Evolutionary conservation across 495 filamentous ascomycete species (phyloP).

Genomic region (Beverwykella pulmonaria): DNA sequence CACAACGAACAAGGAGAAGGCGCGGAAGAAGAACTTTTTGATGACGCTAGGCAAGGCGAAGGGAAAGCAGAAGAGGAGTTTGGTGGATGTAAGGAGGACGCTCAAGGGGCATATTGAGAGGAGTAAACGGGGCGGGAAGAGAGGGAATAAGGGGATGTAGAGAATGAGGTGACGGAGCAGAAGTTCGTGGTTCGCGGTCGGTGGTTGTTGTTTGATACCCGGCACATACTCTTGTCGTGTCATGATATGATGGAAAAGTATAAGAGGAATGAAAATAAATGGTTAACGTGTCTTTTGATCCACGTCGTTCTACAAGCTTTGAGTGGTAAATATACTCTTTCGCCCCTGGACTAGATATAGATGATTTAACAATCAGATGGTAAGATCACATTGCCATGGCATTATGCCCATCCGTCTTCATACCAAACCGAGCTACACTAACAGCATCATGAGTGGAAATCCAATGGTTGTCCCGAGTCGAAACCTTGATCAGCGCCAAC

Average conservation of each 20-base stretch:
- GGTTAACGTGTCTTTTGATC: no score
- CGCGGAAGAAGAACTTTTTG: slow-evolving; percentile 92
- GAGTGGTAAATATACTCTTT: no score
- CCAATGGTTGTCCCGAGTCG: no score
- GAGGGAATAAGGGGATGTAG: slow-evolving; percentile 59
- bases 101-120: slow-evolving; percentile 81
- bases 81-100: slow-evolving; percentile 76
- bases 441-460: no score
- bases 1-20: slow-evolving; percentile 97
- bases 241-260: not conserved
- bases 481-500: no score
- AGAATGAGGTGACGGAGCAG: not conserved
- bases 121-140: slow-evolving; percentile 79
- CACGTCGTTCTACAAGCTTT: no score
- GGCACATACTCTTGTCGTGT: not conserved
- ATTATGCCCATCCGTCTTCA: no score
- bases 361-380: no score
- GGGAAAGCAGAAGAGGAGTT: slow-evolving; percentile 87
- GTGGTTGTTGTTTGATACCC: not conserved
- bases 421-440: no score
- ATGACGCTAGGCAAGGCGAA: slow-evolving; percentile 97
- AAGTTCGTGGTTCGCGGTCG: not conserved
- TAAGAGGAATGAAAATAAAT: no score
- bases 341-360: no score
- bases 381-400: no score